Percentiles rank a stretch among this genome's conserved stretches.
phyloP scores from a whole-genome alignment of 352 stramenopile species.

The Globisporangium radiosum region DNA sequence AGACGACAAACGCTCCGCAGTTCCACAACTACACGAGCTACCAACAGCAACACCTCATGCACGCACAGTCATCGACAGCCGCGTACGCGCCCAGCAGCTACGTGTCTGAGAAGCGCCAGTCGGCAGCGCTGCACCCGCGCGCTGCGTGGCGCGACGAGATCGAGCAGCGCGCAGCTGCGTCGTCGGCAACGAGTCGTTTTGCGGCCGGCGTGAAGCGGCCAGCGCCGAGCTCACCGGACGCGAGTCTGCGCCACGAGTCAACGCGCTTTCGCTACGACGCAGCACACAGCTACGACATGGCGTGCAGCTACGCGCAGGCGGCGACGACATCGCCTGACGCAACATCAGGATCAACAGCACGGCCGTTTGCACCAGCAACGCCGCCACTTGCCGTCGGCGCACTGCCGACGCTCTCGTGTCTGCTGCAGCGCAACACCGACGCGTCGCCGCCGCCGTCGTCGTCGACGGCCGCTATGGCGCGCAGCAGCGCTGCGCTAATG shows the following conservation, averaged over 20 bases:
- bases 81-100: constrained; percentile 1
- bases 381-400: background rate
- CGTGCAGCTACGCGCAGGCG: background rate
- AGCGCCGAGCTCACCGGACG: background rate
- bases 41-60: constrained; percentile 2
- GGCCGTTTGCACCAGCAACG: background rate
- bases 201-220: constrained; percentile 5
- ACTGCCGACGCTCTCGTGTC: constrained; percentile 13
- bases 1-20: background rate
- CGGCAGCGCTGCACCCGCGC: background rate
- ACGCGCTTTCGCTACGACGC: background rate
- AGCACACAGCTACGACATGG: constrained; percentile 1
- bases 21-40: background rate
- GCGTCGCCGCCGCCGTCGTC: background rate
- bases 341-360: background rate
- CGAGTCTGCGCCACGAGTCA: background rate
- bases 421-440: constrained; percentile 14
- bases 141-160: constrained; percentile 10
- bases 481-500: background rate
- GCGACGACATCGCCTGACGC: no score
- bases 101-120: constrained; percentile 9
- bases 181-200: background rate
- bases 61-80: background rate
- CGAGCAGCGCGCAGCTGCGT: background rate
- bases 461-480: background rate